Conservation (phyloP, 345 rosid genomes). For the Zanthoxylum bungeanum region DNA sequence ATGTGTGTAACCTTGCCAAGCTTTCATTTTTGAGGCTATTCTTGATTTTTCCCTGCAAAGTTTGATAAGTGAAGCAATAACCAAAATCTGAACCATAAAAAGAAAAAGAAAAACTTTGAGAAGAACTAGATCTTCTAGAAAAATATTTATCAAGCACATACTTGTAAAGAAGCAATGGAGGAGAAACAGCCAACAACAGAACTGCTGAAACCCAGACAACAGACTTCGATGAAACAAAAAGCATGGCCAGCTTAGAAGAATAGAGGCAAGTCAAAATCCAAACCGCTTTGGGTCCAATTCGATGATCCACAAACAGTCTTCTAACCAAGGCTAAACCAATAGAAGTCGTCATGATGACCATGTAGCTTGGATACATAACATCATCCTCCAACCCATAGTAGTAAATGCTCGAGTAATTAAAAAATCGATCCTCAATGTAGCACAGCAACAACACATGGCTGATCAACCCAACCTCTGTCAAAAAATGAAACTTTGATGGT, state of each 20-base stretch:
- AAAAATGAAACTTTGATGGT: slow-evolving; percentile 67
- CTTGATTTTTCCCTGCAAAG: slow-evolving; percentile 74
- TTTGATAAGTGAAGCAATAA: slow-evolving; percentile 21
- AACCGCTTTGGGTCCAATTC: slow-evolving; percentile 73
- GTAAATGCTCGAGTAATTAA: slow-evolving; percentile 83
- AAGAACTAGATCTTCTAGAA: not conserved
- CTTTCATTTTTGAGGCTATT: slow-evolving; percentile 85
- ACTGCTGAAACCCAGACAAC: slow-evolving; percentile 85
- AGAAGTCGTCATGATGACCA: slow-evolving; percentile 84
- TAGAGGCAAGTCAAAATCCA: slow-evolving; percentile 94
- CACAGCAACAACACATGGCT: slow-evolving; percentile 76
- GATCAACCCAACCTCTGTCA: slow-evolving; percentile 78
- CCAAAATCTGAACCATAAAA: not conserved
- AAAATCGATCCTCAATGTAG: slow-evolving; percentile 84
- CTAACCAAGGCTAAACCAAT: slow-evolving; percentile 84
- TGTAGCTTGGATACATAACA: slow-evolving; percentile 97
- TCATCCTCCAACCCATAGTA: slow-evolving; percentile 91
- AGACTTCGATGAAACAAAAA: slow-evolving; percentile 79
- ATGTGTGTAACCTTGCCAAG: slow-evolving; percentile 96
- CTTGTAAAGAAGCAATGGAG: slow-evolving; percentile 96
- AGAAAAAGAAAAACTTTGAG: not conserved
- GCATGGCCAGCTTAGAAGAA: slow-evolving; percentile 90
- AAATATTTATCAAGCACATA: slow-evolving; percentile 24
- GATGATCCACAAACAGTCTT: slow-evolving; percentile 69
- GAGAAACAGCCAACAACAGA: slow-evolving; percentile 81